Base-by-base conservation (phyloP, 768 basidiomycete species). In the Naganishia friedmannii region DNA sequence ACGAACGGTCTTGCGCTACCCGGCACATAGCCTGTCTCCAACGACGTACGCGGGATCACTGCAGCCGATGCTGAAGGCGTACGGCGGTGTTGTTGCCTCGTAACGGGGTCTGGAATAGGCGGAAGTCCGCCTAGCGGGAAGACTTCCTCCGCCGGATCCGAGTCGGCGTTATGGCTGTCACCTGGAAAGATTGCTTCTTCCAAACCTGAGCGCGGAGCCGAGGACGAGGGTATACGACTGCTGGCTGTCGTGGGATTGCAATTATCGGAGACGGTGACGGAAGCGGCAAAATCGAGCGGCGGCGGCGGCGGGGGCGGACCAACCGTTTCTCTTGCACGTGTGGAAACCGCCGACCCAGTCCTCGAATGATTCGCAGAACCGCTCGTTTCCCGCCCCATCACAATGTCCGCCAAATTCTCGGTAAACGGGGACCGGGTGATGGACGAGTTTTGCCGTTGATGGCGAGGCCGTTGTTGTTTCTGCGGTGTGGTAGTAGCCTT, bases 391-490 rank as follows among this genome's bases (percentile, higher is more conserved):
- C 34, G 21, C 13, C 60, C 60, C 39, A 42, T 63, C 39, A 34
- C 60, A 21, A 63, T 63, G 9, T 45, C 34, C 60, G 60, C 60
- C 9, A 63, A 23, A 28, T 63, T 63, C 26, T 63, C 60, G 5
- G 37, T 60, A 46, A 60, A 69, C 23, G 68, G 68, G 0, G 68
- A 69, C 2, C 68, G 55, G 9, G 51, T 60, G 48, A 69, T 69
- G 10, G 68, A 69, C n/a, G 46, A 46, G 19, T 29, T 57, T 42
- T 54, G 68, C 26, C 68, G 60, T 26, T 28, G 37, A 28, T 63
- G 60, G 23, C 46, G 60, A 2, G 60, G 60, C 3, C 39, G 37
- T 34, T 37, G 21, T 58, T 29, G 45, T 13, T 69, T 69, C 15
- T 48, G 42, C 29, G 68, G 57, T 21, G 57, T 46, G 5, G 19